Base-by-base conservation (phyloP, 208 protist species). In the Novymonas esmeraldas region DNA sequence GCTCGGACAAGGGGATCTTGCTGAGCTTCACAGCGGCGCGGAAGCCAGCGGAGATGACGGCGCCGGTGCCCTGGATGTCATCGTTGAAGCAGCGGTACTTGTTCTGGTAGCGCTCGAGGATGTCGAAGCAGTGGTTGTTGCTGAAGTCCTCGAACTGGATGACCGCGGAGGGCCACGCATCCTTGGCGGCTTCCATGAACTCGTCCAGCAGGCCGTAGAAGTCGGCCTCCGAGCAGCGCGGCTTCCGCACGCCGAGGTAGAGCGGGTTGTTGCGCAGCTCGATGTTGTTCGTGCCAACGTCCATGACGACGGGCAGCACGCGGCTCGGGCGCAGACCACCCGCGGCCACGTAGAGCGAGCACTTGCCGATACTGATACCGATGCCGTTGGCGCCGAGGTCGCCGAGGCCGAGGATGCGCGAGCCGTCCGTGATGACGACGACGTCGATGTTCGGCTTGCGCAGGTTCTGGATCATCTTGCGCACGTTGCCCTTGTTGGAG, bases 141-240 rank as follows among this genome's bases (percentile, higher is more conserved):
- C 79, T 85, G 73, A 99, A 98, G 83, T 99, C 98, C 81, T 99
- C 98, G 55, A 98, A 98, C 91, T 99, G 96, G 16, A 98, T 62
- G 22, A 92, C 76, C 34, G 79, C 81, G 38, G 58, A 70, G 41
- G 96, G 95, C 93, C 93, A 98, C 66, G 79, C 79, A 26, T 84
- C 36, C 74, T 83, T 86, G n/a, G 82, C 86, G 18, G 93, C 84
- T 24, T 70, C 80, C 71, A 98, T 84, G 65, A 98, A 97, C 78
- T 98, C 95, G 29, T 98, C 93, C 7, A 98, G 59, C 6, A 98
- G 70, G 13, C 49, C 64, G 75, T 96, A 97, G 76, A 95, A 98
- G 57, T 88, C 38, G 13, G 76, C 69, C 29, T 88, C 90, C 20
- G 46, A 39, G 51, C 90, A 69, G 59, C 92, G 75, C 34, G 75